Evolutionary conservation across 2,329 filamentous ascomycete genomes (phyloP).

Genomic region (Microsporum audouinii): DNA sequence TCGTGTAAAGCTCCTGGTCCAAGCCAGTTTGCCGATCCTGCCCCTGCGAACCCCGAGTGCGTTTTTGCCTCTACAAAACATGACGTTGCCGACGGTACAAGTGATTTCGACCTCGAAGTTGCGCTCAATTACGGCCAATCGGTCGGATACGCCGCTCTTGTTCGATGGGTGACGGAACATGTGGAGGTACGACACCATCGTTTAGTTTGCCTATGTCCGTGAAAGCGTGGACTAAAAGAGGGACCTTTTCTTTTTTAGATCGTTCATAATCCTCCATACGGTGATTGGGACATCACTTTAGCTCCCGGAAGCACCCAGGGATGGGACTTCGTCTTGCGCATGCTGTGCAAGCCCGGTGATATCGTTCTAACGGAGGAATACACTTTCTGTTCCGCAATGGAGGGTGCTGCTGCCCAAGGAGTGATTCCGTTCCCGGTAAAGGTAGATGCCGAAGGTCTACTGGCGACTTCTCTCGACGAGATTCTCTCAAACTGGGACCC

Average conservation of each 20-base stretch:
- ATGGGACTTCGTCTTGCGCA: conserved; percentile 70
- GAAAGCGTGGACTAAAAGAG: conserved; percentile 5
- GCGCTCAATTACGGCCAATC: conserved; percentile 90
- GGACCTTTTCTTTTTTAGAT: conserved; percentile 35
- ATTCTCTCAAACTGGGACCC: conserved; percentile 56
- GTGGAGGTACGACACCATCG: conserved; percentile 49
- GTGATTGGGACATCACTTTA: conserved; percentile 78
- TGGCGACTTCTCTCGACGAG: conserved; percentile 50
- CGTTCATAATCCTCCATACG: conserved; percentile 73
- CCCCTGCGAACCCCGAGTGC: conserved; percentile 49
- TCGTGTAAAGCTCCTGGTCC: conserved; percentile 59
- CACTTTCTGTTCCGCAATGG: conserved; percentile 68
- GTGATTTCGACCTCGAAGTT: conserved; percentile 63
- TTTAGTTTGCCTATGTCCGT: neutral
- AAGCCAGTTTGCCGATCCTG: conserved; percentile 59
- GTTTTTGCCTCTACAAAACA: conserved; percentile 66
- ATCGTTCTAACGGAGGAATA: conserved; percentile 79
- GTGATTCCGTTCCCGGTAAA: conserved; percentile 49
- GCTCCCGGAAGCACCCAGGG: conserved; percentile 77
- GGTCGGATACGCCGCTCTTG: conserved; percentile 70
- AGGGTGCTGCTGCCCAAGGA: conserved; percentile 53
- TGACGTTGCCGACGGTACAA: conserved; percentile 57
- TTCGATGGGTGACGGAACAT: conserved; percentile 88
- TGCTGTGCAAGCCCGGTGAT: conserved; percentile 68
- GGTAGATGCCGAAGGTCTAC: conserved; percentile 56